Conservation (phyloP, 768 basidiomycete species). For the Boletus subparvulus region DNA sequence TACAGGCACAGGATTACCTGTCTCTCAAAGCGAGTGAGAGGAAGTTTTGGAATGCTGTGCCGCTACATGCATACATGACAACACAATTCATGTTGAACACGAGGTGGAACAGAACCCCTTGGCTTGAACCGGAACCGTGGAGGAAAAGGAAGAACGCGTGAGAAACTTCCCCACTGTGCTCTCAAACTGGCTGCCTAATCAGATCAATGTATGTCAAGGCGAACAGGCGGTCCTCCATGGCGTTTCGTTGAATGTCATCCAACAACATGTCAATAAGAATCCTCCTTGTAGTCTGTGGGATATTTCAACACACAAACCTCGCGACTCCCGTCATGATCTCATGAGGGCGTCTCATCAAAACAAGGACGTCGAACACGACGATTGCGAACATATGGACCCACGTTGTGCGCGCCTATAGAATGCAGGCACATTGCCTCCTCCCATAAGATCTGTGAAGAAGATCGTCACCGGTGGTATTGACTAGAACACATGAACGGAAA, state of each 20-base stretch:
- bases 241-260: not conserved
- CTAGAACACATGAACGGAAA: slow-evolving; percentile 10
- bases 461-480: slow-evolving; percentile 11
- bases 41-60: slow-evolving; percentile 8
- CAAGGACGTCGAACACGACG: slow-evolving; percentile 12
- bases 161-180: slow-evolving; percentile 10
- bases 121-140: slow-evolving; percentile 4
- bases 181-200: slow-evolving; percentile 6
- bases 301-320: slow-evolving; percentile 5
- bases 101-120: slow-evolving; percentile 21
- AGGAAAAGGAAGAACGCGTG: slow-evolving; percentile 8
- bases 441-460: slow-evolving; percentile 18
- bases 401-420: slow-evolving; percentile 11
- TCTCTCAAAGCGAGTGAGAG: slow-evolving; percentile 3
- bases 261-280: slow-evolving; percentile 1
- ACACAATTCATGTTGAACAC: slow-evolving; percentile 21
- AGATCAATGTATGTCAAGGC: slow-evolving; percentile 12
- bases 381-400: slow-evolving; percentile 13
- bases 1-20: slow-evolving; percentile 16
- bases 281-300: not conserved
- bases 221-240: not conserved
- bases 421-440: slow-evolving; percentile 17
- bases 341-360: slow-evolving; percentile 22
- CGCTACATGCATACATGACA: slow-evolving; percentile 13
- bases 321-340: not conserved